A percentile compares a stretch with the other conserved stretches of the same genome.
Conservation (phyloP, 345 rosid genomes). For the Syzygium oleosum region DNA sequence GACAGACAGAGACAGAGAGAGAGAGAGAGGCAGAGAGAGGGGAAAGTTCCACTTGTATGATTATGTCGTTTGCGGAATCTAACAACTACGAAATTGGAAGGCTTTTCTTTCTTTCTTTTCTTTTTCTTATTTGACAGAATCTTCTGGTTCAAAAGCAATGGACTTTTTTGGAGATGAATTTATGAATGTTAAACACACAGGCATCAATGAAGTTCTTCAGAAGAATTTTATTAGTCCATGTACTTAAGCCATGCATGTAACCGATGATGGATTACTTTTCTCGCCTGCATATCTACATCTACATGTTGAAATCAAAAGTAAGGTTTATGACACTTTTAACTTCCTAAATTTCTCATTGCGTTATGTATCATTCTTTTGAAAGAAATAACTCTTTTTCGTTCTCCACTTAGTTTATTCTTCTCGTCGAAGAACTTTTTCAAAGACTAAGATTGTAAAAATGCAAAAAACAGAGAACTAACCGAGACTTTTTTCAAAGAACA, state of each 20-base stretch:
- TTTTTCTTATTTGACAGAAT: background rate
- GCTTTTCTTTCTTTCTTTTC: background rate
- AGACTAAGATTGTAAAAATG: background rate
- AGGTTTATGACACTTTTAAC: background rate
- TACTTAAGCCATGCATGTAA: background rate
- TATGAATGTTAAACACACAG: background rate
- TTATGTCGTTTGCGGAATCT: slow-evolving; percentile 7
- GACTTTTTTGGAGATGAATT: background rate
- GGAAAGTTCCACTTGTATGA: slow-evolving; percentile 1
- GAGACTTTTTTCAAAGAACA: too few species aligned
- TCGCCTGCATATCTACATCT: background rate
- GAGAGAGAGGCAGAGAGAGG: background rate
- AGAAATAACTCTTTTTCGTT: background rate
- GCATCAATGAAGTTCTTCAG: background rate
- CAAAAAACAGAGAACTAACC: background rate
- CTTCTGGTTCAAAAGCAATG: background rate
- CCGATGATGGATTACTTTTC: background rate
- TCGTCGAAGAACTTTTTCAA: background rate
- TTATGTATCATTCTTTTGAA: background rate
- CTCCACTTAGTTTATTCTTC: background rate
- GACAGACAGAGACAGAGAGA: background rate
- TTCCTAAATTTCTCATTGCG: background rate
- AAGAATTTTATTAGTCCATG: background rate
- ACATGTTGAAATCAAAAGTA: background rate
- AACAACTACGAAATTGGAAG: background rate